Conservation (phyloP, 1,284 basidiomycete species). For the Ganoderma lingzhi region DNA sequence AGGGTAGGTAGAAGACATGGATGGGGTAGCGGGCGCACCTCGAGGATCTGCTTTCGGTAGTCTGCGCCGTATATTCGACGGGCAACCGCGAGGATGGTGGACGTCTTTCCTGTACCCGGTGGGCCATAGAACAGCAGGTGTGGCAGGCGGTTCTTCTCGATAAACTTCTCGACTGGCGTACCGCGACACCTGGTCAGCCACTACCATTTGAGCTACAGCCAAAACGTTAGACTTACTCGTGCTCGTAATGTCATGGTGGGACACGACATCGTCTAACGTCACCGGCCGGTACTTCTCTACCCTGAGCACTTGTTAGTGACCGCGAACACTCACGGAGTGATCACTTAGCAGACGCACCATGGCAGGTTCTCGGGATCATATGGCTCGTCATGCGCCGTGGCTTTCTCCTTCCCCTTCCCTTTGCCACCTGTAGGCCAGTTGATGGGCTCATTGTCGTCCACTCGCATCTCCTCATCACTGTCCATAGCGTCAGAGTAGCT, state of each 20-base stretch:
- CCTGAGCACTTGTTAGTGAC: constrained; percentile 54
- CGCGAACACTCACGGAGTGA: not conserved
- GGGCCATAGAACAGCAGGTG: constrained; percentile 98
- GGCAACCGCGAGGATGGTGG: constrained; percentile 97
- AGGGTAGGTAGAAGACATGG: not conserved
- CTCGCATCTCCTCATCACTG: constrained; percentile 62
- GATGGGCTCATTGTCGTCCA: constrained; percentile 57
- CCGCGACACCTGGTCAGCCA: constrained; percentile 2
- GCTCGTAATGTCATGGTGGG: constrained; percentile 91
- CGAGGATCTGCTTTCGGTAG: constrained; percentile 92
- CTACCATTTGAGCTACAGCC: not conserved
- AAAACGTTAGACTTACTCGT: constrained; percentile 72
- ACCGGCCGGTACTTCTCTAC: constrained; percentile 96
- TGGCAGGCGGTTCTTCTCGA: constrained; percentile 93
- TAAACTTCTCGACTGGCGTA: constrained; percentile 91
- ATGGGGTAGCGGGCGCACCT: constrained; percentile 59
- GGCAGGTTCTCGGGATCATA: constrained; percentile 72
- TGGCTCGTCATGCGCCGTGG: constrained; percentile 48
- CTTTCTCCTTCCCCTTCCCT: constrained; percentile 76
- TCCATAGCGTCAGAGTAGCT: constrained; percentile 49
- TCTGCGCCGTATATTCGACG: constrained; percentile 89
- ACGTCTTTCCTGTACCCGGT: constrained; percentile 98
- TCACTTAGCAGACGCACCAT: constrained; percentile 57
- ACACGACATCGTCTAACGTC: constrained; percentile 90
- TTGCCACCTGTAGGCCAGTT: constrained; percentile 35